Evolutionary conservation across 306 rosid species (phyloP).

Genomic region (Biancaea sappan): DNA sequence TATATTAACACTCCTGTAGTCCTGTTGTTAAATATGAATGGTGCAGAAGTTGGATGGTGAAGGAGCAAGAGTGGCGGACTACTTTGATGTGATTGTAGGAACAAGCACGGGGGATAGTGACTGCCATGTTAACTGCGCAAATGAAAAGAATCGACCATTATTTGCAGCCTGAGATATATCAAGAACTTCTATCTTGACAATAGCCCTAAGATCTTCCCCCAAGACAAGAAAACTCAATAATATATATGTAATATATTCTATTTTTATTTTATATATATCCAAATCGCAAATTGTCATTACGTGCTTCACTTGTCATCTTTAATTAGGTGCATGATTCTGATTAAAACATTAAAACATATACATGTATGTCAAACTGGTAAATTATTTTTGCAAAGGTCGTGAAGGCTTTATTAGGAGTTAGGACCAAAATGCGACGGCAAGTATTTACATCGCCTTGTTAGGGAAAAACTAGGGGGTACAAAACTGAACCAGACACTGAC

Average conservation of each 20-base stretch:
- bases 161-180: slow-evolving; percentile 55
- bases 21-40: too few relatives aligned
- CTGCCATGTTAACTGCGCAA: slow-evolving; percentile 54
- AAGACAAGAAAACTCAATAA: slow-evolving; percentile 23
- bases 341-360: neutral
- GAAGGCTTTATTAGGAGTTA: slow-evolving; percentile 39
- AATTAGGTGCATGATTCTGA: neutral
- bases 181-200: slow-evolving; percentile 49
- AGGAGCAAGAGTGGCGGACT: slow-evolving; percentile 51
- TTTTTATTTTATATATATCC: too few relatives aligned
- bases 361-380: slow-evolving; percentile 29
- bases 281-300: too few relatives aligned
- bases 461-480: slow-evolving; percentile 41
- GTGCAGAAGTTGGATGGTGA: slow-evolving; percentile 58
- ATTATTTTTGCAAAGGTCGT: slow-evolving; percentile 30
- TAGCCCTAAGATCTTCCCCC: slow-evolving; percentile 54
- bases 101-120: slow-evolving; percentile 65
- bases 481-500: slow-evolving; percentile 52
- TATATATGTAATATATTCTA: neutral
- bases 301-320: neutral
- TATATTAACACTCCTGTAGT: neutral
- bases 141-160: slow-evolving; percentile 53
- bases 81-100: too few relatives aligned
- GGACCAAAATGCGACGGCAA: slow-evolving; percentile 61
- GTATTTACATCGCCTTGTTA: slow-evolving; percentile 43